Evolutionary conservation across 352 stramenopile species (phyloP), one percentile per base, ranked within the genome.

Genomic region (Globisporangium mamillatum): DNA sequence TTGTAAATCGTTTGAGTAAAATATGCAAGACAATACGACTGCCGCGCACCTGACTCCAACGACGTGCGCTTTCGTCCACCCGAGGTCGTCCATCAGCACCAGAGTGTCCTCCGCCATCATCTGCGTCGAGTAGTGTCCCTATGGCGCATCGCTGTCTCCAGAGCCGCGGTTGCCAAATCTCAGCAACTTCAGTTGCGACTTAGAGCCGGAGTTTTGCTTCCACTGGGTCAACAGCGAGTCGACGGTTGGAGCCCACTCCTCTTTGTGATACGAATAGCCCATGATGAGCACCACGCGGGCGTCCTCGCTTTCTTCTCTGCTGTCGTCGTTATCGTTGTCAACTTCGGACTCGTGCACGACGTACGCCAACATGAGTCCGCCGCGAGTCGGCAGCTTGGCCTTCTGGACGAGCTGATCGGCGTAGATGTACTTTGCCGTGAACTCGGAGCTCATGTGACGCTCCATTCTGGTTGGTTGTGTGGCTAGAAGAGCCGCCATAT

Each of bases 91-190:
- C 66, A 70, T 78, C 20, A 78, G 67, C 22, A 69, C 70, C 24
- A 84, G 41, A 0, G 71, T 65, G 48, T 81, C 75, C 1, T 63
- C 32, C 7, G 75, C 75, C 70, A 81, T 78, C 36, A 71, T 69
- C 10, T 58, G 60, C 12, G 72, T 81, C 64, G 69, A 74, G 75
- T 80, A 81, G 20, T 60, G 64, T 5, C 72, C 69, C 66, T 66
- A 79, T 9, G 77, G 70, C 6, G 67, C 54, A 61, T 76, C 70
- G 0, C 59, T 72, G 36, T 58, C 46, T n/a, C 82, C 83, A 1
- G 81, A 71, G 24, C 79, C 83, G 34, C 83, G 79, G 72, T 90
- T 91, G 68, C 89, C 83, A 22, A 91, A 75, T 9, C 75, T 86
- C 57, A 89, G 44, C 20, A 91, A 60, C 58, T 81, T 72, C 56